These are phyloP conservation scores for Beauveria scarabaeidicola DNA, from an alignment of 2,329 filamentous ascomycete genomes.

Conservation along the genomic window DNA sequence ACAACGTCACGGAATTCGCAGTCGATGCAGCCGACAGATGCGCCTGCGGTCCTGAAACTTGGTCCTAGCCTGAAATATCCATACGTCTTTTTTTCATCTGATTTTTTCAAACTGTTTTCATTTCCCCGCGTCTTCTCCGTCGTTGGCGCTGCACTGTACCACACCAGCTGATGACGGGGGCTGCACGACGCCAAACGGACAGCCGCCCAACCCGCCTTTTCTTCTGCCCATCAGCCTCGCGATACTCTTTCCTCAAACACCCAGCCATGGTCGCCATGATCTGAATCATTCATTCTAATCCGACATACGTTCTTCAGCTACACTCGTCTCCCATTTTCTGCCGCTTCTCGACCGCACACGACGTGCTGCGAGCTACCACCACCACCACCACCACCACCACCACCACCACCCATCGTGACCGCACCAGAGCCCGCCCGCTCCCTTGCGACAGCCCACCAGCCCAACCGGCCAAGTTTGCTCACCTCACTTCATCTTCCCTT, in stretches of 20 bases:
- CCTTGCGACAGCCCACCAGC: not conserved
- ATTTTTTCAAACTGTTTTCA: too few relatives aligned
- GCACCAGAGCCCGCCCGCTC: not conserved
- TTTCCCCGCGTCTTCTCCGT: too few relatives aligned
- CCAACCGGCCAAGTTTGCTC: not conserved
- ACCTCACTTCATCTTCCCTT: not conserved
- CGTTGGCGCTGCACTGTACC: too few relatives aligned
- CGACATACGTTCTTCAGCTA: too few relatives aligned
- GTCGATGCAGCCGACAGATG: too few relatives aligned
- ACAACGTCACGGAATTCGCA: too few relatives aligned
- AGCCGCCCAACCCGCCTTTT: not conserved
- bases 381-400: not conserved
- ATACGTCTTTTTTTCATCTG: too few relatives aligned
- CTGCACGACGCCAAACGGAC: not conserved
- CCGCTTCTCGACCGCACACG: not conserved
- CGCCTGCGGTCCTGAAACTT: too few relatives aligned
- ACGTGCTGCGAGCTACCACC: not conserved
- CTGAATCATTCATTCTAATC: not conserved
- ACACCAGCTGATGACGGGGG: too few relatives aligned
- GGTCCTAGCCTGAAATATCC: too few relatives aligned
- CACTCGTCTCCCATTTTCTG: not conserved
- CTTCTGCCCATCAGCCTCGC: not conserved
- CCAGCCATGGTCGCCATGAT: not conserved
- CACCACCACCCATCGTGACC: not conserved
- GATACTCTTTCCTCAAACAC: not conserved